These are phyloP conservation scores for Leptographium galeiforme DNA, from an alignment of 2,329 filamentous ascomycete genomes.

Conservation along the genomic window DNA sequence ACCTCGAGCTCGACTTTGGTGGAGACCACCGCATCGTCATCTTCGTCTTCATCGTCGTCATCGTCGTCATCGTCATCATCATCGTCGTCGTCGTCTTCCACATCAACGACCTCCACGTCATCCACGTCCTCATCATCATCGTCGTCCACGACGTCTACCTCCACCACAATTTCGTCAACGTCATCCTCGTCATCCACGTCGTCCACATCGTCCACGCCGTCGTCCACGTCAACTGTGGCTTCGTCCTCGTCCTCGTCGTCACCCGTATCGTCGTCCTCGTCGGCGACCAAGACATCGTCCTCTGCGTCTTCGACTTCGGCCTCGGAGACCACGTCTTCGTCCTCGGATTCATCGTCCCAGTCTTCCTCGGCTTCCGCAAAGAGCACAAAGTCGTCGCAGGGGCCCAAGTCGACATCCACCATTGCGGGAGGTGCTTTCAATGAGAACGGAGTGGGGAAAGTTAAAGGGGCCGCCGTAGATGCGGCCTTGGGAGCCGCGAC, in stretches of 20 bases:
- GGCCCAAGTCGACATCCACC: constrained; percentile 3
- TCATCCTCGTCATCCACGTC: constrained; percentile 3
- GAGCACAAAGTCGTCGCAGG: constrained; percentile 13
- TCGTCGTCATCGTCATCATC: constrained; percentile 14
- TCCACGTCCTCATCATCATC: constrained; percentile 13
- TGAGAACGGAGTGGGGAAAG: constrained; percentile 26
- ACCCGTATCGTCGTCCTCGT: constrained; percentile 5
- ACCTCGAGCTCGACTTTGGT: constrained; percentile 14
- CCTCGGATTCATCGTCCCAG: constrained; percentile 11
- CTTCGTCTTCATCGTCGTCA: constrained; percentile 2
- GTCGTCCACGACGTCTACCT: constrained; percentile 8
- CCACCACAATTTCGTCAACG: not conserved
- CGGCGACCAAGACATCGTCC: constrained; percentile 14
- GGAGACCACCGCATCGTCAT: constrained; percentile 11
- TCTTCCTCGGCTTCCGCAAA: constrained; percentile 15
- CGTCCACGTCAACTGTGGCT: constrained; percentile 6
- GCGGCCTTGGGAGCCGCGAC: constrained; percentile 1
- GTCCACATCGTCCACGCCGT: constrained; percentile 13
- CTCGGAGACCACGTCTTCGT: constrained; percentile 3
- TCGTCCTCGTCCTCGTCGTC: constrained; percentile 5
- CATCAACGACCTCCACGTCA: constrained; percentile 5
- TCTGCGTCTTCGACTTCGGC: constrained; percentile 11
- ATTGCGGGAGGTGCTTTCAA: constrained; percentile 39
- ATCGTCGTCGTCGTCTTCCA: constrained; percentile 14
- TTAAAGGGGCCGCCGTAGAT: not conserved